Percentiles rank a stretch among this genome's conserved stretches.
Evolutionary conservation across 2,329 filamentous ascomycete species (phyloP).

Genomic region (Emergomyces pasteurianus): DNA sequence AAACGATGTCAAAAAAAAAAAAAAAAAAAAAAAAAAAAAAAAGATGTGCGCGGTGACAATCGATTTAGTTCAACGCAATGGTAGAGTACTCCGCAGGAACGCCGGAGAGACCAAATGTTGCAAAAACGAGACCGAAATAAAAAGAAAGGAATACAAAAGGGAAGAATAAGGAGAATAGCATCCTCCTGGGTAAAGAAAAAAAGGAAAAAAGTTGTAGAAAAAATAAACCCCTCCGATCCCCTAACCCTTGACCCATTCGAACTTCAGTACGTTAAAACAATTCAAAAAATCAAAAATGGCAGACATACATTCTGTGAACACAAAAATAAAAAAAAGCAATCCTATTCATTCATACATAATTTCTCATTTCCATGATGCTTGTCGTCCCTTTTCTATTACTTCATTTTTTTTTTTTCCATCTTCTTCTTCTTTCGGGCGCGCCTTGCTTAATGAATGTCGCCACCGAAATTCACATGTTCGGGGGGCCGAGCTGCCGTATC

Average conservation of each 20-base stretch:
- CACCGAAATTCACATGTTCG: conserved; percentile 32
- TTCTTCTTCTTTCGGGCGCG: not conserved
- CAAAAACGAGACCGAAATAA: not conserved
- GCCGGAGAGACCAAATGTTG: not conserved
- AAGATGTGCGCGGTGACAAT: too few relatives aligned
- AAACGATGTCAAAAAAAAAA: too few relatives aligned
- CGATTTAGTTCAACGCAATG: too few relatives aligned
- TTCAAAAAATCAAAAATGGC: not conserved
- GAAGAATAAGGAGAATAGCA: not conserved
- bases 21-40: too few relatives aligned
- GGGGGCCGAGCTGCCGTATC: conserved; percentile 54
- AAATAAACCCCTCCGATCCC: not conserved
- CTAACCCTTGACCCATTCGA: not conserved
- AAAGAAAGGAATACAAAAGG: not conserved
- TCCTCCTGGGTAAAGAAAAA: not conserved
- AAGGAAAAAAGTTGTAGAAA: not conserved
- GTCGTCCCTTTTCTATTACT: not conserved
- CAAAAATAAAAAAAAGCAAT: not conserved
- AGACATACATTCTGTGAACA: not conserved
- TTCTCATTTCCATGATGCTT: not conserved
- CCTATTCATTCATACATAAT: not conserved
- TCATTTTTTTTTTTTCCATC: not conserved
- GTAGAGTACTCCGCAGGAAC: not conserved
- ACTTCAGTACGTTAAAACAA: not conserved
- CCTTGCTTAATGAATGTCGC: not conserved